These are phyloP conservation scores for Capillidium heterosporum DNA, from an alignment of 371 early-diverging fungal genomes.

Conservation along the genomic window DNA sequence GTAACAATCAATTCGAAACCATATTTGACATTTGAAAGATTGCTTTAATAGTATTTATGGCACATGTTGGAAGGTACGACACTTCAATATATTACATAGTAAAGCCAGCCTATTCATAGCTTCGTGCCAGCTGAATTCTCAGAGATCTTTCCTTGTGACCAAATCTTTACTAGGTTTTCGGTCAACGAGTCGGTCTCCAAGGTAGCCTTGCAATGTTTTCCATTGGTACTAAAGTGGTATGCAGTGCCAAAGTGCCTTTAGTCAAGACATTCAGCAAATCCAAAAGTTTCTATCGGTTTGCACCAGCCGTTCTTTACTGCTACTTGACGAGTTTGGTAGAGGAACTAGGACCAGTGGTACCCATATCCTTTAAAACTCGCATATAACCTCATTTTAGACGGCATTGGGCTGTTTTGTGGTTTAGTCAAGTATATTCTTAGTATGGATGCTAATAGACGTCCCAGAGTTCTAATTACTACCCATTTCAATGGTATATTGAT, in stretches of 20 bases:
- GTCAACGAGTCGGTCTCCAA: background rate
- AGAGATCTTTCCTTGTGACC: background rate
- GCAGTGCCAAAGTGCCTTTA: background rate
- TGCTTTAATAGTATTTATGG: background rate
- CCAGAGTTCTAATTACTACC: background rate
- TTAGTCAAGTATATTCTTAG: background rate
- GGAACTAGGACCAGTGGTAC: slow-evolving; percentile 1
- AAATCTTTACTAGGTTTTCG: background rate
- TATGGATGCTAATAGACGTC: background rate
- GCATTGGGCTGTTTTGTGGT: slow-evolving; percentile 5
- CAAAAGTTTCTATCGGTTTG: background rate
- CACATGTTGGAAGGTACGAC: slow-evolving; percentile 2
- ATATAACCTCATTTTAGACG: background rate
- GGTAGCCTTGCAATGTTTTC: background rate
- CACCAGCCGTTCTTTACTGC: background rate
- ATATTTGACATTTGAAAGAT: background rate
- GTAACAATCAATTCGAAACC: background rate
- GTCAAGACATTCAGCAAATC: slow-evolving; percentile 3
- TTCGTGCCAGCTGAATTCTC: slow-evolving; percentile 1
- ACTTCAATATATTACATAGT: background rate
- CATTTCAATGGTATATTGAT: slow-evolving; percentile 5
- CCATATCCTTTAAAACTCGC: background rate
- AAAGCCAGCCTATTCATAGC: background rate
- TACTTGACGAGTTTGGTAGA: slow-evolving; percentile 6
- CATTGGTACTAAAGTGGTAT: background rate